A percentile compares a stretch with the other conserved stretches of the same genome.
These are phyloP conservation scores for Ophidiomyces ophidiicola DNA, from an alignment of 2,329 filamentous ascomycete genomes.

Conservation along the genomic window DNA sequence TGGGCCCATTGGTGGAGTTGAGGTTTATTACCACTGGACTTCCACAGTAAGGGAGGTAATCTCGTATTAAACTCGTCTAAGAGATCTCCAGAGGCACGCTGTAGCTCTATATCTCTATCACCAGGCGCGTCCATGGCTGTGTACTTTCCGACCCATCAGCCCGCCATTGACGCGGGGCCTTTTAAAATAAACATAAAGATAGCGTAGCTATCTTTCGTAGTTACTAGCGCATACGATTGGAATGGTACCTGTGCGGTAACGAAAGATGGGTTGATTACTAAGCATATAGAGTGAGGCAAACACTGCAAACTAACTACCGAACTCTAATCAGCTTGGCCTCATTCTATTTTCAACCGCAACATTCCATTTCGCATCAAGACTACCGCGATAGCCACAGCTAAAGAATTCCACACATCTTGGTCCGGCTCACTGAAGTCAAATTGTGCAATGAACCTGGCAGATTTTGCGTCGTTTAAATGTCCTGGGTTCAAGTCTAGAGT, in stretches of 20 bases:
- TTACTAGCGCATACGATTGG: too few species aligned
- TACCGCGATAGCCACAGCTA: slow-evolving; percentile 45
- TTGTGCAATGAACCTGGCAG: slow-evolving; percentile 34
- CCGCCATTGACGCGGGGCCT: too few species aligned
- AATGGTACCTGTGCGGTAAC: too few species aligned
- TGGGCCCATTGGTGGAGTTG: slow-evolving; percentile 31
- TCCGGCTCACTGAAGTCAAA: slow-evolving; percentile 43
- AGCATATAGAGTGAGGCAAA: too few species aligned
- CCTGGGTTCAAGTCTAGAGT: slow-evolving; percentile 38
- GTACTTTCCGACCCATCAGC: too few species aligned
- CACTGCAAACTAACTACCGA: too few species aligned
- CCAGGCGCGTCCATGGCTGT: slow-evolving; percentile 34
- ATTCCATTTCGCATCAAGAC: slow-evolving; percentile 43
- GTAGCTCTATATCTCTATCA: slow-evolving; percentile 36
- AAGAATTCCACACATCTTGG: slow-evolving; percentile 49
- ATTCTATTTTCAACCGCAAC: slow-evolving; percentile 32
- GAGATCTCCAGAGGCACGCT: slow-evolving; percentile 35
- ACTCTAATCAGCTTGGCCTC: slow-evolving; percentile 13
- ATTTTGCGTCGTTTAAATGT: too few species aligned
- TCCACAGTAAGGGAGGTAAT: slow-evolving; percentile 34
- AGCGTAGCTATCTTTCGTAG: too few species aligned
- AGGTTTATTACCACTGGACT: slow-evolving; percentile 19
- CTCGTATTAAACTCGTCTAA: slow-evolving; percentile 32
- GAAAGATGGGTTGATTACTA: too few species aligned
- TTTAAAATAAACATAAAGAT: too few species aligned